Evolutionary conservation across 345 rosid species (phyloP).

Genomic region (Heritiera fomes): DNA sequence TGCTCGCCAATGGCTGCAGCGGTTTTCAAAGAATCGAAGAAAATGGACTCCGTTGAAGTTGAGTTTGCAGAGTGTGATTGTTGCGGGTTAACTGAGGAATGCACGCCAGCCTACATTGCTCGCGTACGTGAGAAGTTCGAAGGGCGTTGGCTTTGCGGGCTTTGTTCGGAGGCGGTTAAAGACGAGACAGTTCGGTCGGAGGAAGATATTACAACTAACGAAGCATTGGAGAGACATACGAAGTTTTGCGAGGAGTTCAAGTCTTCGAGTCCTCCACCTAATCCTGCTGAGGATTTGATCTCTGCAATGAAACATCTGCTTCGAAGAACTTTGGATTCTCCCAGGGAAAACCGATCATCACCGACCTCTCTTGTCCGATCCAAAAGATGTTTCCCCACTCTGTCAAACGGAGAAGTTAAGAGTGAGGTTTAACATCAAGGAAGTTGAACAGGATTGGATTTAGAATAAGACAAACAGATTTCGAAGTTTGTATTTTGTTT

Average conservation of each 20-base stretch:
- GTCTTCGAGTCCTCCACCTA: slow-evolving; percentile 36
- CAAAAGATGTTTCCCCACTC: slow-evolving; percentile 21
- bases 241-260: slow-evolving; percentile 55
- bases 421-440: background rate
- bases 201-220: slow-evolving; percentile 39
- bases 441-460: background rate
- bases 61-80: slow-evolving; percentile 64
- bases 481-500: background rate
- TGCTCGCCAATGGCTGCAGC: background rate
- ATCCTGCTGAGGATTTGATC: slow-evolving; percentile 44
- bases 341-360: slow-evolving; percentile 24
- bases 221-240: slow-evolving; percentile 64
- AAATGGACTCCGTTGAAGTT: slow-evolving; percentile 23
- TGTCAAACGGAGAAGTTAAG: slow-evolving; percentile 6
- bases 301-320: slow-evolving; percentile 44
- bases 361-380: slow-evolving; percentile 1
- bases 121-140: slow-evolving; percentile 49
- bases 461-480: background rate
- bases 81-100: slow-evolving; percentile 74
- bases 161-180: slow-evolving; percentile 69
- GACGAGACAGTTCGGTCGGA: slow-evolving; percentile 54
- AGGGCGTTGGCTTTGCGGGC: slow-evolving; percentile 80
- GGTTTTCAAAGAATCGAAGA: background rate
- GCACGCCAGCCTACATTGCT: slow-evolving; percentile 58
- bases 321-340: slow-evolving; percentile 43